Percentiles rank a stretch among this genome's conserved stretches.
Evolutionary conservation across 345 rosid species (phyloP).

Genomic region (Clarkia xantiana): DNA sequence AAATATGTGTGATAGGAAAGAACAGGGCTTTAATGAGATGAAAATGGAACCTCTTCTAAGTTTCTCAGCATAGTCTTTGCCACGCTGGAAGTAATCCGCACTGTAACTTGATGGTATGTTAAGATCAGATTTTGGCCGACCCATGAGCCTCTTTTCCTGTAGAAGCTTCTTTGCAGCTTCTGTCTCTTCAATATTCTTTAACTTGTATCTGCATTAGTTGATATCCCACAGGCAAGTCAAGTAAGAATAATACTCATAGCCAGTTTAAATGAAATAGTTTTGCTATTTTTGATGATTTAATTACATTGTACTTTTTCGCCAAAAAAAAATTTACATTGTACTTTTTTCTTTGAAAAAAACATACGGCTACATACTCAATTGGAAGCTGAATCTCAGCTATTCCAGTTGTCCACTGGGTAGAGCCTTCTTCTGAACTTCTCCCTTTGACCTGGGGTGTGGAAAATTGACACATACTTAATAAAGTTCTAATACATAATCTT

Average conservation of each 20-base stretch:
- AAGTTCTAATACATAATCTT: too few species aligned
- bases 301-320: too few species aligned
- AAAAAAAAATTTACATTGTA: too few species aligned
- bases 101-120: conserved; percentile 88
- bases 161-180: conserved; percentile 98
- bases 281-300: too few species aligned
- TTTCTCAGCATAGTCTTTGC: conserved; percentile 84
- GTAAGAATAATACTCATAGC: not conserved
- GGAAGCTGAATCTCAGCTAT: conserved; percentile 97
- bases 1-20: too few species aligned
- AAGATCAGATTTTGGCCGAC: conserved; percentile 51
- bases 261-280: not conserved
- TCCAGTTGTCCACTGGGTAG: conserved; percentile 98
- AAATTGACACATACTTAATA: not conserved
- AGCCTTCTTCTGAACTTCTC: conserved; percentile 88
- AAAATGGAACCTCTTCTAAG: conserved; percentile 62
- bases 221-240: conserved; percentile 1
- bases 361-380: conserved; percentile 43
- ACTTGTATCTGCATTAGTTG: conserved; percentile 48
- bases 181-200: conserved; percentile 90
- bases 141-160: conserved; percentile 80
- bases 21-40: not conserved
- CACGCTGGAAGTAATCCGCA: conserved; percentile 92
- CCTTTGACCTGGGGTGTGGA: conserved; percentile 43
- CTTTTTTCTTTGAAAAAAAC: too few species aligned